Conservation (phyloP, 345 rosid species). For the Populus simonii region DNA sequence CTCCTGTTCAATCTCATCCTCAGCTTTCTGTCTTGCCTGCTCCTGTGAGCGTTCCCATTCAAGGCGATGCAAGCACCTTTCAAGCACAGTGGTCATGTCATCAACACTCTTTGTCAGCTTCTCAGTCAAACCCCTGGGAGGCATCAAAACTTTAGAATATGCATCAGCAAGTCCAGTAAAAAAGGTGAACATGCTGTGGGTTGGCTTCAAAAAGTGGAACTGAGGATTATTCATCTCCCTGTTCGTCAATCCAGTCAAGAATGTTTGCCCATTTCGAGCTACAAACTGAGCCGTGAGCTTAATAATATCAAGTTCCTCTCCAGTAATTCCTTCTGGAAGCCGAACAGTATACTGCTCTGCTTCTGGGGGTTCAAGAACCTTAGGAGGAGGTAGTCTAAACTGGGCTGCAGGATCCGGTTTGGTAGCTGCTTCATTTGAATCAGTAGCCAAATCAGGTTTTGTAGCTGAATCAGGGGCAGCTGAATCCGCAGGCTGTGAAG, state of each 20-base stretch:
- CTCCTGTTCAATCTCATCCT: conserved; percentile 86
- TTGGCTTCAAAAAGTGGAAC: conserved; percentile 83
- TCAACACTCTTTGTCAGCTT: conserved; percentile 52
- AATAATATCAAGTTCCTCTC: conserved; percentile 79
- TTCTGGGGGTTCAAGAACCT: conserved; percentile 72
- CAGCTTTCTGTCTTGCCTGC: conserved; percentile 81
- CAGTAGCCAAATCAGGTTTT: conserved; percentile 29
- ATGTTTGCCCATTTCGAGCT: conserved; percentile 73
- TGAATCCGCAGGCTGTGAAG: conserved; percentile 34
- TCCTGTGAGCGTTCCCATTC: conserved; percentile 88
- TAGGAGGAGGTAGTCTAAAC: conserved; percentile 51
- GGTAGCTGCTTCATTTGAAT: conserved; percentile 29
- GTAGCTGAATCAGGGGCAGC: conserved; percentile 34
- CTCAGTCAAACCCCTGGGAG: conserved; percentile 63
- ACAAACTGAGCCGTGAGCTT: conserved; percentile 88
- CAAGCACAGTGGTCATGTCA: conserved; percentile 76
- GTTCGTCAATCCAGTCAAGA: conserved; percentile 64
- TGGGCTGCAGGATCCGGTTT: conserved; percentile 60
- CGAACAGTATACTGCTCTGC: conserved; percentile 71
- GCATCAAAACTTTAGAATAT: conserved; percentile 73
- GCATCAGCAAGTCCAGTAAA: conserved; percentile 79
- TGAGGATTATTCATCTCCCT: conserved; percentile 72
- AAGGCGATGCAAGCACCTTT: conserved; percentile 72
- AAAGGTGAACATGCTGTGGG: conserved; percentile 80
- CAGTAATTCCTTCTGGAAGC: conserved; percentile 74